Evolutionary conservation across 2,329 filamentous ascomycete genomes (phyloP).

Genomic region (Dryadomyces sulphureus): DNA sequence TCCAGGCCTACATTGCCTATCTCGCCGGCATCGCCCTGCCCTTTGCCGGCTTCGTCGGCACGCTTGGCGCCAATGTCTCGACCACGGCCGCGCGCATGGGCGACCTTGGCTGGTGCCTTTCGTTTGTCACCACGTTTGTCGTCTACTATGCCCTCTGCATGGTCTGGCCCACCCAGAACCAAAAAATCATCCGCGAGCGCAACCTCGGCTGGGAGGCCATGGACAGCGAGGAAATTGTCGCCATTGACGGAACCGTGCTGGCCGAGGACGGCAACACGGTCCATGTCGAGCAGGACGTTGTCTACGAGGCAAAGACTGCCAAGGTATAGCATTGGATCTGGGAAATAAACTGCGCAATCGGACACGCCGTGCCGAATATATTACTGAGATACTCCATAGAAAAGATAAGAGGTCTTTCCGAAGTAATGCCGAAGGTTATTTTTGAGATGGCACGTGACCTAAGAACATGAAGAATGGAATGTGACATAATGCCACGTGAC

Average conservation of each 20-base stretch:
- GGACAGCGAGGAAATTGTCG: slow-evolving; percentile 4
- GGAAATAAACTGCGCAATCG: too few species aligned
- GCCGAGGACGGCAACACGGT: background rate
- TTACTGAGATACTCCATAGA: too few species aligned
- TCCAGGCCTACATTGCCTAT: slow-evolving; percentile 21
- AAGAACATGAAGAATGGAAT: background rate
- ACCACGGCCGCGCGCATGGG: slow-evolving; percentile 16
- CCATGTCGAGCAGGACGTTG: background rate
- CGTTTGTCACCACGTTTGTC: slow-evolving; percentile 17
- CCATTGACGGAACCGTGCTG: slow-evolving; percentile 3
- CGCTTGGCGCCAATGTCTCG: slow-evolving; percentile 18
- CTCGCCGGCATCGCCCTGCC: slow-evolving; percentile 19
- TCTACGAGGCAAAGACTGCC: background rate
- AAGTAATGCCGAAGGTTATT: too few species aligned
- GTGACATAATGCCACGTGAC: background rate
- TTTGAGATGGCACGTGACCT: background rate
- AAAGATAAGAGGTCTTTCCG: too few species aligned
- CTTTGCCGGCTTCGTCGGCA: slow-evolving; percentile 20
- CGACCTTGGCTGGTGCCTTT: slow-evolving; percentile 20
- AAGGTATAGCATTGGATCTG: background rate
- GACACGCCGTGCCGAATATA: too few species aligned
- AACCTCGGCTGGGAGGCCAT: slow-evolving; percentile 5
- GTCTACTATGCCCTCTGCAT: slow-evolving; percentile 20
- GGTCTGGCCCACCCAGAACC: slow-evolving; percentile 20
- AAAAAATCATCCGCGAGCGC: slow-evolving; percentile 4